Evolutionary conservation across 176 grass and related monocot genomes (phyloP).

Genomic region (Triticum monococcum): DNA sequence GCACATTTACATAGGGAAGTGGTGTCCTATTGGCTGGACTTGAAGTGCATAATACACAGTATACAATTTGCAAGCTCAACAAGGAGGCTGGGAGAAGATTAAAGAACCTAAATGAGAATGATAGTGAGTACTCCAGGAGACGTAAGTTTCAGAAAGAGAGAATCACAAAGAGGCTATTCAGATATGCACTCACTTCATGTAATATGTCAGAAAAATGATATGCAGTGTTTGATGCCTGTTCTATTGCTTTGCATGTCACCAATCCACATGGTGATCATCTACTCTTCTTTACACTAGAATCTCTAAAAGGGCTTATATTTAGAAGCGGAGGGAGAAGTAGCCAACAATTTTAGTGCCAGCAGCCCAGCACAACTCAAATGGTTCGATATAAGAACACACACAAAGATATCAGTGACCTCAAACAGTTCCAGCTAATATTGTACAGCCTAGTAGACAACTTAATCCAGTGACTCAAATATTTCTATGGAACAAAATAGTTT

Average conservation of each 20-base stretch:
- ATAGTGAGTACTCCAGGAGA: too few relatives aligned
- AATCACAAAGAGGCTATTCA: not conserved
- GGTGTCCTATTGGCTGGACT: not conserved
- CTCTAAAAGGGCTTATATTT: too few relatives aligned
- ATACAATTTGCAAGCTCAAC: not conserved
- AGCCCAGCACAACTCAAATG: not conserved
- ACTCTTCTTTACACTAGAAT: not conserved
- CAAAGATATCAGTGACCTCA: not conserved
- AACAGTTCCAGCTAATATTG: not conserved
- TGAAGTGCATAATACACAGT: too few relatives aligned
- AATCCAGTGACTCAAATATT: not conserved
- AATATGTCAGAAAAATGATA: not conserved
- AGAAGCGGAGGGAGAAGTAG: not conserved
- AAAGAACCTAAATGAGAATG: not conserved
- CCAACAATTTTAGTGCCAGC: not conserved
- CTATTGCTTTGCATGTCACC: not conserved
- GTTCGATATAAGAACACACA: not conserved
- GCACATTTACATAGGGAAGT: too few relatives aligned
- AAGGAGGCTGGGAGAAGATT: not conserved
- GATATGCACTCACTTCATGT: not conserved
- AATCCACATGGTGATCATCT: not conserved
- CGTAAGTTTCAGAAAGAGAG: not conserved
- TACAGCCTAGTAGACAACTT: not conserved
- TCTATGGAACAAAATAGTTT: not conserved
- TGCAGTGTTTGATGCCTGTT: not conserved